Conservation (phyloP, 1,284 basidiomycete genomes). For the Tilletiaria anomala region DNA sequence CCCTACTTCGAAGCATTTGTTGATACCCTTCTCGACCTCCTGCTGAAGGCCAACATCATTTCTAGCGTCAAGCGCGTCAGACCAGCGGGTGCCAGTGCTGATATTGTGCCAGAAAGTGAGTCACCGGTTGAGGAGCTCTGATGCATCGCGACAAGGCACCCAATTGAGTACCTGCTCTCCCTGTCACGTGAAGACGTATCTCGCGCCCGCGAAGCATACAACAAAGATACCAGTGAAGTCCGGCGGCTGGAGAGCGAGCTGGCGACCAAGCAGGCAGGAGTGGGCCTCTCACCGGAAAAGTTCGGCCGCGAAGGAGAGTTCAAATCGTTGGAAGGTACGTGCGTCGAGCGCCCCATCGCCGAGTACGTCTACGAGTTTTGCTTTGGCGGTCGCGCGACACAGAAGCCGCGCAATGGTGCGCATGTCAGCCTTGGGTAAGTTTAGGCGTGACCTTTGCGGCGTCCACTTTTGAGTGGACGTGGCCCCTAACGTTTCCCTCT, state of each 20-base stretch:
- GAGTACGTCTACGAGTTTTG: slow-evolving; percentile 98
- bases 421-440: slow-evolving; percentile 67
- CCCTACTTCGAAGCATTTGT: slow-evolving; percentile 62
- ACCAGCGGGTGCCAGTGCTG: slow-evolving; percentile 3
- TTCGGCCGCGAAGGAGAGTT: slow-evolving; percentile 80
- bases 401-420: slow-evolving; percentile 69
- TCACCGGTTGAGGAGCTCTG: not conserved
- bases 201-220: slow-evolving; percentile 47
- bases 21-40: slow-evolving; percentile 51
- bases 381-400: slow-evolving; percentile 71
- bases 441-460: no score
- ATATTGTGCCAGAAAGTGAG: slow-evolving; percentile 7
- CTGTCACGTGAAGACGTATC: slow-evolving; percentile 19
- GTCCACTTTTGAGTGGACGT: not conserved
- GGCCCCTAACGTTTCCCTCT: not conserved
- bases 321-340: slow-evolving; percentile 78
- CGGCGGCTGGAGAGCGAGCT: slow-evolving; percentile 45
- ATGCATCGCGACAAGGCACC: not conserved
- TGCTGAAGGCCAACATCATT: slow-evolving; percentile 56
- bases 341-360: slow-evolving; percentile 64
- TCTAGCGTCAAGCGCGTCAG: slow-evolving; percentile 16
- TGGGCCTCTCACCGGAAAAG: slow-evolving; percentile 50
- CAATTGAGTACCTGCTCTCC: not conserved
- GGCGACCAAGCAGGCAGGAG: slow-evolving; percentile 43
- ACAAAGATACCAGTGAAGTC: slow-evolving; percentile 29